phyloP scores from a whole-genome alignment of 805 yeast species.

The Candida maltosa region DNA sequence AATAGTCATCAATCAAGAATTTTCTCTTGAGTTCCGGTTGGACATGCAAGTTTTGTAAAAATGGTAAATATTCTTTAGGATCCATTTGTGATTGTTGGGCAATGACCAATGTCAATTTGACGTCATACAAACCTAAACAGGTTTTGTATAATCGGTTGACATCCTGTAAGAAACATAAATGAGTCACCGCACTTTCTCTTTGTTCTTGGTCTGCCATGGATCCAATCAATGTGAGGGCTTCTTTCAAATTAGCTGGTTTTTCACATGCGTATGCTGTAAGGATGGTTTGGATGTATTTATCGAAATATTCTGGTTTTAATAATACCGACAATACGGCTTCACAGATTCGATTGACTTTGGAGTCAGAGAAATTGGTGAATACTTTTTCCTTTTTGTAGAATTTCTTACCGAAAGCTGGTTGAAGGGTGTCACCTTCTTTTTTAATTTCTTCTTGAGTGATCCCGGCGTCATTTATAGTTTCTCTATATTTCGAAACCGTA shows the following conservation, averaged over 20 bases:
- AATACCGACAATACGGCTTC: slow-evolving; percentile 62
- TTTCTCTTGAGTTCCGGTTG: slow-evolving; percentile 64
- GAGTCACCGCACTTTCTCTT: slow-evolving; percentile 63
- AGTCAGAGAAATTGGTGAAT: slow-evolving; percentile 27
- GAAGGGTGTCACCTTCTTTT: slow-evolving; percentile 6
- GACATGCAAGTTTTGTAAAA: slow-evolving; percentile 73
- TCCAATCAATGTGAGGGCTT: slow-evolving; percentile 67
- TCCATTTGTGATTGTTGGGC: slow-evolving; percentile 98
- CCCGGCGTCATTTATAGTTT: slow-evolving; percentile 44
- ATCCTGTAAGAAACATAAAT: slow-evolving; percentile 86
- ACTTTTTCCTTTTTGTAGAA: slow-evolving; percentile 32
- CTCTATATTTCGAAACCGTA: slow-evolving; percentile 73
- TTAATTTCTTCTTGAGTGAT: slow-evolving; percentile 13
- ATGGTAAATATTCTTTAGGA: slow-evolving; percentile 95
- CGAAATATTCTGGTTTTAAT: slow-evolving; percentile 45
- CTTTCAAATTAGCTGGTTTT: slow-evolving; percentile 77
- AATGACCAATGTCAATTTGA: slow-evolving; percentile 71
- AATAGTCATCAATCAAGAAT: slow-evolving; percentile 75
- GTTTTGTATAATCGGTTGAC: slow-evolving; percentile 77
- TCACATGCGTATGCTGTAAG: slow-evolving; percentile 92
- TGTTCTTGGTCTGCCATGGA: slow-evolving; percentile 45
- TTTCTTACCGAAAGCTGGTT: slow-evolving; percentile 20
- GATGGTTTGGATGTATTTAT: slow-evolving; percentile 67
- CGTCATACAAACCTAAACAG: slow-evolving; percentile 79
- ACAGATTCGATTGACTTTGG: slow-evolving; percentile 77